A percentile compares a stretch with the other conserved stretches of the same genome.
phyloP scores from a whole-genome alignment of 1,284 basidiomycete genomes.

The Pseudozyma sp. region DNA sequence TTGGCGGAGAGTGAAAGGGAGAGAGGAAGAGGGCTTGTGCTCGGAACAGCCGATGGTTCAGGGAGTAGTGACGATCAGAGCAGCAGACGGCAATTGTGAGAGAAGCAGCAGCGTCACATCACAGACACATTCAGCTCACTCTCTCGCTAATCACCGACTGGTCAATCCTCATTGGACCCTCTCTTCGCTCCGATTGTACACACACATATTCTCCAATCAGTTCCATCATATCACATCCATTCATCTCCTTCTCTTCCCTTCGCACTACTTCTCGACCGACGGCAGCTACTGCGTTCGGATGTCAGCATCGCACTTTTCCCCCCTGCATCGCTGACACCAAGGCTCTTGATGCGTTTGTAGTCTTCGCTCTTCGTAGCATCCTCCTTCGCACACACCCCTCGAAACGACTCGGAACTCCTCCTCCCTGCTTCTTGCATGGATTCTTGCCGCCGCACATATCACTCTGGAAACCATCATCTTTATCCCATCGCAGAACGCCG shows the following conservation, averaged over 20 bases:
- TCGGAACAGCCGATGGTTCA: no score
- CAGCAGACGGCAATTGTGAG: background rate
- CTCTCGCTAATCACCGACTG: background rate
- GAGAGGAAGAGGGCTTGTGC: no score
- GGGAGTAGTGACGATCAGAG: no score
- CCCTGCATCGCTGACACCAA: background rate
- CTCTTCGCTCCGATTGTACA: background rate
- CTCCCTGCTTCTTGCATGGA: slow-evolving; percentile 23
- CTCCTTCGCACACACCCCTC: background rate
- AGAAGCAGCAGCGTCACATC: background rate
- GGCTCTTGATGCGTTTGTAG: slow-evolving; percentile 9
- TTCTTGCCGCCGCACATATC: slow-evolving; percentile 1
- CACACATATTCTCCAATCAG: background rate
- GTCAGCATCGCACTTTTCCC: no score
- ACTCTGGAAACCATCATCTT: slow-evolving; percentile 12
- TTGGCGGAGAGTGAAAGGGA: no score
- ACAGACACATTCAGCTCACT: background rate
- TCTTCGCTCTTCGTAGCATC: slow-evolving; percentile 7
- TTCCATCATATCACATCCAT: background rate
- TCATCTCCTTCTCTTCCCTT: background rate
- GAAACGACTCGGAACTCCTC: background rate
- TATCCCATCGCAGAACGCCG: background rate
- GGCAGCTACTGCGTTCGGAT: no score
- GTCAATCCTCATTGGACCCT: background rate
- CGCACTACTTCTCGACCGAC: no score